A percentile compares a stretch with the other conserved stretches of the same genome.
Evolutionary conservation across 495 filamentous ascomycete genomes (phyloP).

Genomic region (Viridothelium virens): DNA sequence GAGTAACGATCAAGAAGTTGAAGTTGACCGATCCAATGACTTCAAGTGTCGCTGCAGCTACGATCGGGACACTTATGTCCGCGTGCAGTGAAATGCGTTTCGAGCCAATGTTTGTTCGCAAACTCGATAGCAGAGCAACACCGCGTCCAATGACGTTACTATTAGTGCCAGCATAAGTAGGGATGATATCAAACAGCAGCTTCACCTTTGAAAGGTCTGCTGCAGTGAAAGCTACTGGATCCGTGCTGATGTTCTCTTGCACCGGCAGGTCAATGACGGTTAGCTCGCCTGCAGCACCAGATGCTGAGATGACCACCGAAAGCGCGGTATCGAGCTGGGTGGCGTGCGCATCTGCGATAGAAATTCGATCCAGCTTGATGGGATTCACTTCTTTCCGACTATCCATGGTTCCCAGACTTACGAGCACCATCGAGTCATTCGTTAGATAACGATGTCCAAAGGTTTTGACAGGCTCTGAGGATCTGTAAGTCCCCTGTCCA

Average conservation of each 20-base stretch:
- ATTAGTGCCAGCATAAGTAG: constrained; percentile 89
- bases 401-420: constrained; percentile 91
- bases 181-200: constrained; percentile 88
- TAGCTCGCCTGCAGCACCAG: constrained; percentile 74
- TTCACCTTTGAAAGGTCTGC: constrained; percentile 72
- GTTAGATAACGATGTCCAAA: constrained; percentile 95
- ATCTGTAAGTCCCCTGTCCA: constrained; percentile 32
- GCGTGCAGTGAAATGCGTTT: constrained; percentile 81
- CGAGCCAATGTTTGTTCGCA: constrained; percentile 72
- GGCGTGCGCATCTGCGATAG: constrained; percentile 74
- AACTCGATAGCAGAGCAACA: constrained; percentile 77
- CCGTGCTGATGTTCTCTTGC: constrained; percentile 85
- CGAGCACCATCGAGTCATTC: constrained; percentile 78
- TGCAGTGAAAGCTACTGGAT: constrained; percentile 82
- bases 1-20: constrained; percentile 91
- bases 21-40: constrained; percentile 92
- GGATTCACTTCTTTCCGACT: constrained; percentile 61
- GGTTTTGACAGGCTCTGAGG: constrained; percentile 73
- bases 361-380: constrained; percentile 83
- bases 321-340: constrained; percentile 91
- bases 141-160: constrained; percentile 85
- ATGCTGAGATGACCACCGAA: constrained; percentile 85
- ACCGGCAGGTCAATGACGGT: constrained; percentile 87
- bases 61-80: constrained; percentile 86
- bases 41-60: constrained; percentile 71